phyloP scores from a whole-genome alignment of 805 yeast species.

The Ogataea pignaliae region DNA sequence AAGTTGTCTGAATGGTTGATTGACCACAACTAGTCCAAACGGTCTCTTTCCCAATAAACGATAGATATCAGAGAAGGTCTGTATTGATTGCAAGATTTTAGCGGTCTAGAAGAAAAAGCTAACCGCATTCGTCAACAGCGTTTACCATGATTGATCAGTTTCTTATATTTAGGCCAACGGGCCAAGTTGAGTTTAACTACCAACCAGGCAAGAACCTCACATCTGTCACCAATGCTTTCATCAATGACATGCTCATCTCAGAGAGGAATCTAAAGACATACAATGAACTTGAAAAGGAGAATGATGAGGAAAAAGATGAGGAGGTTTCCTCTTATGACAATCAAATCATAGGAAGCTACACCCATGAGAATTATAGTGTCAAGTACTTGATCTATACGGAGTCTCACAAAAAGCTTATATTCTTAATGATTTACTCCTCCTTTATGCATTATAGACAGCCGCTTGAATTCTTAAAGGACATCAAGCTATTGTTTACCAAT shows the following conservation, averaged over 20 bases:
- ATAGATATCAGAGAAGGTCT: too few species aligned
- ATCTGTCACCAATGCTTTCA: constrained; percentile 40
- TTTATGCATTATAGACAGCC: constrained; percentile 27
- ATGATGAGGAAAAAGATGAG: constrained; percentile 19
- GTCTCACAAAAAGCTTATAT: constrained; percentile 31
- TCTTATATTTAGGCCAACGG: constrained; percentile 46
- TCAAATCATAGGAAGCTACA: constrained; percentile 25
- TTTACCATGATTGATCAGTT: constrained; percentile 42
- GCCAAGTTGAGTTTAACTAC: constrained; percentile 47
- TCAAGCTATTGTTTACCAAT: constrained; percentile 21
- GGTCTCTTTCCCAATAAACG: too few species aligned
- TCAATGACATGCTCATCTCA: constrained; percentile 45
- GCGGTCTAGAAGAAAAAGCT: too few species aligned
- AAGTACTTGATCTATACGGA: constrained; percentile 39
- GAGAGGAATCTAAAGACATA: constrained; percentile 27
- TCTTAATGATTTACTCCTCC: constrained; percentile 40
- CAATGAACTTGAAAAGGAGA: constrained; percentile 14
- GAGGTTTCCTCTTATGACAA: constrained; percentile 20
- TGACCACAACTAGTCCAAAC: too few species aligned
- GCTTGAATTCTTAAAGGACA: constrained; percentile 24
- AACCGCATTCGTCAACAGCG: too few species aligned
- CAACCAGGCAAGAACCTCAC: constrained; percentile 36
- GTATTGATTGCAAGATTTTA: too few species aligned
- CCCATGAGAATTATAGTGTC: constrained; percentile 39
- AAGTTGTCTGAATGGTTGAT: too few species aligned